Evolutionary conservation across 23 red algal genomes (phyloP), one percentile per base, ranked within the genome.

Genomic region (Pyropia yezoensis): DNA sequence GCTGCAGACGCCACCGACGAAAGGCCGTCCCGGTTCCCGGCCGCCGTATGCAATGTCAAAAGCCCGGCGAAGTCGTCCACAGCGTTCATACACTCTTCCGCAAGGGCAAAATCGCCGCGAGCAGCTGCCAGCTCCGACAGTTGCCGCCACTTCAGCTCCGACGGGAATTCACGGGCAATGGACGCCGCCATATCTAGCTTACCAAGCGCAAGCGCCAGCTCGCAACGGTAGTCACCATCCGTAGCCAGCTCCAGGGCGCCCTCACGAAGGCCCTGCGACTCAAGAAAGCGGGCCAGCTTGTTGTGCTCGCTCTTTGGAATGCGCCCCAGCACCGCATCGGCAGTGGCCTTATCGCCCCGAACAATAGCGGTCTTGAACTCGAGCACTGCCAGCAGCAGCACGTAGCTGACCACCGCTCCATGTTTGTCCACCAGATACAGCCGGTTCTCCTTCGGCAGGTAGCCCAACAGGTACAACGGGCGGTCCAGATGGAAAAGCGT

Each of bases 201-300:
- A 8, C 79, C 80, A 20, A 96, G 70, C 22, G 66, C 61, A 11
- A 96, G 71, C 5, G 92, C 92, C 24, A 96, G 59, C 57, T 96
- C 92, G 55, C 84, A 96, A 59, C 92, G 74, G 30, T 96, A 96
- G 47, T 96, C 92, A 3, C 85, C 73, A 69, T 96, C 92, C 15
- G 92, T 96, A 1, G 92, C 92, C 11, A 96, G 63, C 33, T 96
- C 83, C 18, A 96, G 50, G 18, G 92, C 92, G 22, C 73, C 71
- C 65, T 96, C 78, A 14, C 67, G 52, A 56, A 82, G 70, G 18
- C 92, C 85, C 57, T 84, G 84, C 32, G 69, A 77, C 61, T 96
- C 92, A 27, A 96, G 54, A 29, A 88, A 90, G 27, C 79, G 73
- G 17, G 92, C 92, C 21, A 96, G 69, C 55, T 88, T 88, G 76